Conservation (phyloP, 1,284 basidiomycete genomes). For the Inonotus obliquus region DNA sequence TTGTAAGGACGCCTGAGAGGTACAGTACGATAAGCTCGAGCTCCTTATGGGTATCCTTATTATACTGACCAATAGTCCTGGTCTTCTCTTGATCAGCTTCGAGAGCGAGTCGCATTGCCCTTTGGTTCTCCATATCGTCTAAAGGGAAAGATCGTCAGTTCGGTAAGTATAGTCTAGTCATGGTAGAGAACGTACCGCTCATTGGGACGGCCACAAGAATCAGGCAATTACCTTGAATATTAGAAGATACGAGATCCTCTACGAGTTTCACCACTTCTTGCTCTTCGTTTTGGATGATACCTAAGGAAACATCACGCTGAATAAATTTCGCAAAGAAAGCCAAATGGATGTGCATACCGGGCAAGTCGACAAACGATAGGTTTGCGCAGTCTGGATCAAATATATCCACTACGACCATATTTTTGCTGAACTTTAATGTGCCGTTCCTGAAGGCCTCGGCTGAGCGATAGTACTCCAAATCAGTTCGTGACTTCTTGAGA, state of each 20-base stretch:
- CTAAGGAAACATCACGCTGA: conserved; percentile 26
- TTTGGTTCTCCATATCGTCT: conserved; percentile 68
- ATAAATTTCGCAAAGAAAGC: neutral
- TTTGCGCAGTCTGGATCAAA: conserved; percentile 38
- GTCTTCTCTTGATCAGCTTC: conserved; percentile 46
- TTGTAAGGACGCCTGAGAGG: conserved; percentile 54
- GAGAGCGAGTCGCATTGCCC: conserved; percentile 47
- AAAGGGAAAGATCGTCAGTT: neutral
- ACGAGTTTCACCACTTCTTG: conserved; percentile 40
- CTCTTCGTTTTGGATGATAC: conserved; percentile 51
- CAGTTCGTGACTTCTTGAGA: conserved; percentile 19
- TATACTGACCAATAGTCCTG: conserved; percentile 51
- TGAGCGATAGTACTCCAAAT: conserved; percentile 18
- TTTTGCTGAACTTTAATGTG: conserved; percentile 25
- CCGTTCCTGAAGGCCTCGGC: conserved; percentile 13
- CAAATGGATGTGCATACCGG: conserved; percentile 29
- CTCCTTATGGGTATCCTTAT: neutral
- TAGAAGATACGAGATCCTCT: conserved; percentile 38
- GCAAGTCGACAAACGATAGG: conserved; percentile 50
- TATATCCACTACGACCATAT: conserved; percentile 29
- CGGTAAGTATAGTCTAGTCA: neutral
- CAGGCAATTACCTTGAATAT: conserved; percentile 46
- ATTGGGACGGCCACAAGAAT: conserved; percentile 60
- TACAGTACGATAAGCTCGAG: neutral
- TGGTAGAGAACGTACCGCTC: conserved; percentile 39